Base-by-base conservation (phyloP, 495 filamentous ascomycete species). In the Neurospora hispaniola region DNA sequence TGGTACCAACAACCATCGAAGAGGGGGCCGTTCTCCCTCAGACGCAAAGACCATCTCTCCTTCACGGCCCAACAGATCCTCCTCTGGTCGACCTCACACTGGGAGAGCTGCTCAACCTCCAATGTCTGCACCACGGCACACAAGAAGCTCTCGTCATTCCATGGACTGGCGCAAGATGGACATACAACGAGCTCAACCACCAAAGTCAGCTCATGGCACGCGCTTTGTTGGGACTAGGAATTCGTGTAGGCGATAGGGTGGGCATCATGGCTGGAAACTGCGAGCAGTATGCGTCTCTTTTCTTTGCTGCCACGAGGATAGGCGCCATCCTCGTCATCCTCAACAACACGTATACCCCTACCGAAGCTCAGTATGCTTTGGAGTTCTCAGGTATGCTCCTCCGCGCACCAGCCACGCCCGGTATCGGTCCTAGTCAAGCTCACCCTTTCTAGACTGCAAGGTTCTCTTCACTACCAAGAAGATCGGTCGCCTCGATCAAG, bases 211-310 rank as follows among this genome's bases (percentile, higher is more conserved):
- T 86, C 43, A 74, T 92, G 54, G 89, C 90, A 23, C 84, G 84
- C 71, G 88, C 88, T 6, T 77, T 92, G 75, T 76, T 91, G 20
- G 84, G 85, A 16, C 83, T 87, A 76, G 89, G 89, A 0, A 87
- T 91, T 18, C 82, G 86, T 35, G 86, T 86, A 42, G 89, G 90
- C 14, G 90, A 91, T 77, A 85, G 90, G 3, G 82, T 92, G 23
- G 90, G 88, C 42, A 87, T 92, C 69, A 90, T 92, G 88, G 88
- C 89, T 2, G 90, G 90, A 4, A 92, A 92, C 77, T 91, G 89
- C 77, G 89, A 90, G 75, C 87, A 90, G 79, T 92, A 91, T 75
- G 88, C 89, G 42, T 84, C 88, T 0, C 83, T 92, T 20, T 90
- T 92, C 81, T 92, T 92, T 73, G 89, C 89, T 1, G 88, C 88